Evolutionary conservation across 108 stramenopile species (phyloP), one percentile per base, ranked within the genome.

Genomic region (Fragilariopsis cylindrus): DNA sequence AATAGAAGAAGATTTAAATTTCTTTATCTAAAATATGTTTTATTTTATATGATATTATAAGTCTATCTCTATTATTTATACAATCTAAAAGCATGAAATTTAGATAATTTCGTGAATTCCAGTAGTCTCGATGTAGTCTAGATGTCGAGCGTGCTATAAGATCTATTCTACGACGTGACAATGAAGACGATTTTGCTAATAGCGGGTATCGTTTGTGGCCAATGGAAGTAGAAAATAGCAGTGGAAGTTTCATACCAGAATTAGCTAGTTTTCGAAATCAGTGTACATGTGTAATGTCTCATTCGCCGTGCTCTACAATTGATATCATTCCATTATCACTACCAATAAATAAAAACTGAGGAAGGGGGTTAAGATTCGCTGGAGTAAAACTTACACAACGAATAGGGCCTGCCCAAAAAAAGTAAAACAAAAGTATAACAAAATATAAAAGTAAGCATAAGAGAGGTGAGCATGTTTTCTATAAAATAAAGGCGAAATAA

Each of bases 261-360:
- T 30, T 30, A 30, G 30, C 30, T 30, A 30, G 30, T 30, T 30
- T 30, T 30, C 30, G 30, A 30, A 2, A 30, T 30, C 53, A 54
- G 53, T 15, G n/a, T 54, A 43, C 12, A 11, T 67, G 11, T 57
- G 30, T 30, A 30, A 30, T 30, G 30, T 30, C 40, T 60, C 58
- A 60, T 9, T 45, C 8, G 39, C 82, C 76, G 43, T 66, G 47
- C 54, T 82, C 81, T 5, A 92, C 87, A 65, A 94, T 77, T 0
- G 89, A 89, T 52, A 92, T 70, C 79, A 84, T 79, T 0, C 93
- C 93, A 76, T 94, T 90, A 45, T 82, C 80, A 57, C 88, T 92
- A 13, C 93, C 93, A 72, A 94, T 79, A 68, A 88, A 88, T n/a
- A 94, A 67, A 76, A 84, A 87, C 65, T 94, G 90, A 40, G 81